Conservation (phyloP, 176 grass and related monocot genomes). For the Musa acuminata region DNA sequence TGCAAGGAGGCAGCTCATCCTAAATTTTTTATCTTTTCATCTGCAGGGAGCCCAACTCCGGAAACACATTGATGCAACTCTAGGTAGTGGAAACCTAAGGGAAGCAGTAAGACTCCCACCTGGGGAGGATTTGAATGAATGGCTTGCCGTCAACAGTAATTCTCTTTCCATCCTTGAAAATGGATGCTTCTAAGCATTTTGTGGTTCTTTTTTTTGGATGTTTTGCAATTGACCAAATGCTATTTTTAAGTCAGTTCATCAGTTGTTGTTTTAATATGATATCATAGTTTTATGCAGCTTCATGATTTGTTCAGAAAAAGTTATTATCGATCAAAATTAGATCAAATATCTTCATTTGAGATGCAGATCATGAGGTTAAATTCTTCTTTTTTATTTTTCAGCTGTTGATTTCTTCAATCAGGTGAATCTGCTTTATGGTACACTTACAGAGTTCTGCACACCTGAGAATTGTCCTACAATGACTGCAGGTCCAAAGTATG, state of each 20-base stretch:
- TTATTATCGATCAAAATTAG: not conserved
- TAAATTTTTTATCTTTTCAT: conserved; percentile 11
- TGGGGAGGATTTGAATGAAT: conserved; percentile 96
- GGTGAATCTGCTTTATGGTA: conserved; percentile 90
- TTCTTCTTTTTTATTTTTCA: conserved; percentile 30
- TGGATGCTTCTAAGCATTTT: not conserved
- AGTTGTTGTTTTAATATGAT: not conserved
- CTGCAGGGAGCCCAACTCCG: conserved; percentile 80
- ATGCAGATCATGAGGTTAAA: conserved; percentile 22
- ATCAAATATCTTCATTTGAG: not conserved
- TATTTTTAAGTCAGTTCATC: not conserved
- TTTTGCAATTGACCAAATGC: not conserved
- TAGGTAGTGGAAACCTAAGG: conserved; percentile 96
- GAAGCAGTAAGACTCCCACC: conserved; percentile 92
- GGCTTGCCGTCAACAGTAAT: conserved; percentile 99
- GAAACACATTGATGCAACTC: conserved; percentile 91
- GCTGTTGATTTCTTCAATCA: conserved; percentile 99
- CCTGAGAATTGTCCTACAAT: conserved; percentile 84
- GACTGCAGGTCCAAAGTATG: conserved; percentile 95
- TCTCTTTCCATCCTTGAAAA: conserved; percentile 1
- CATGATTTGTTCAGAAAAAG: not conserved
- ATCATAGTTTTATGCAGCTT: not conserved
- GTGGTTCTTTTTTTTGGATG: not conserved
- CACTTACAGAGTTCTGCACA: conserved; percentile 90
- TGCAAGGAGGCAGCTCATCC: not conserved